Conservation (phyloP, 805 yeast genomes). For the Spathaspora girioi region DNA sequence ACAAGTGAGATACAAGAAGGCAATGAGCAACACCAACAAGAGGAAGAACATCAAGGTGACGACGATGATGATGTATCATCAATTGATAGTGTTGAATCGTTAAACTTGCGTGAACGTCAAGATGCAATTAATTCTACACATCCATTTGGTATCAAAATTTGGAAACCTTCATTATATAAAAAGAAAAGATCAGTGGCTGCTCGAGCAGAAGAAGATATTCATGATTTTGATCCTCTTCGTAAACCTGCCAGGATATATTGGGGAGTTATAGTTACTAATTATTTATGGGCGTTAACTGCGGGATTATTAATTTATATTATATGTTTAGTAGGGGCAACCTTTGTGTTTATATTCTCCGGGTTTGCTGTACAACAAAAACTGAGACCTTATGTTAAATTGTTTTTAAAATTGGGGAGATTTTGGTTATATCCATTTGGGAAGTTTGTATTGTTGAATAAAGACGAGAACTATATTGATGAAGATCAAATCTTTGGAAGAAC, state of each 20-base stretch:
- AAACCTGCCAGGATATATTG: slow-evolving; percentile 49
- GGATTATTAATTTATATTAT: slow-evolving; percentile 60
- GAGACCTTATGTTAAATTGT: slow-evolving; percentile 57
- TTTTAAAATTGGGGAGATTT: slow-evolving; percentile 64
- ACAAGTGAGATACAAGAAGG: slow-evolving; percentile 8
- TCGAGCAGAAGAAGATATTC: slow-evolving; percentile 91
- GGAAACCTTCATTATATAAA: slow-evolving; percentile 97
- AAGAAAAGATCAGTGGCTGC: slow-evolving; percentile 87
- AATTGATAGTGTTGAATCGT: slow-evolving; percentile 66
- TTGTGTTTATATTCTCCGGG: slow-evolving; percentile 40
- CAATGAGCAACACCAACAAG: background rate
- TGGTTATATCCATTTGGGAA: slow-evolving; percentile 86
- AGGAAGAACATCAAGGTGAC: background rate
- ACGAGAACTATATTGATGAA: slow-evolving; percentile 76
- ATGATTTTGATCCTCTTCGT: slow-evolving; percentile 52
- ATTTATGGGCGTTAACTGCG: slow-evolving; percentile 68
- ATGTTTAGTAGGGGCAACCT: slow-evolving; percentile 47
- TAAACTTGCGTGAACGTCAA: slow-evolving; percentile 87
- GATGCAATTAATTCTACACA: slow-evolving; percentile 95
- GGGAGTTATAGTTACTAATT: slow-evolving; percentile 65
- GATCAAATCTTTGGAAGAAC: slow-evolving; percentile 88
- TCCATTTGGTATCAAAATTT: slow-evolving; percentile 96
- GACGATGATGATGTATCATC: slow-evolving; percentile 20
- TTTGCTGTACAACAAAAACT: slow-evolving; percentile 47
- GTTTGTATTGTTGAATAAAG: slow-evolving; percentile 72